Conservation (phyloP, 176 grass and related monocot genomes). For the Tillandsia fasciculata region DNA sequence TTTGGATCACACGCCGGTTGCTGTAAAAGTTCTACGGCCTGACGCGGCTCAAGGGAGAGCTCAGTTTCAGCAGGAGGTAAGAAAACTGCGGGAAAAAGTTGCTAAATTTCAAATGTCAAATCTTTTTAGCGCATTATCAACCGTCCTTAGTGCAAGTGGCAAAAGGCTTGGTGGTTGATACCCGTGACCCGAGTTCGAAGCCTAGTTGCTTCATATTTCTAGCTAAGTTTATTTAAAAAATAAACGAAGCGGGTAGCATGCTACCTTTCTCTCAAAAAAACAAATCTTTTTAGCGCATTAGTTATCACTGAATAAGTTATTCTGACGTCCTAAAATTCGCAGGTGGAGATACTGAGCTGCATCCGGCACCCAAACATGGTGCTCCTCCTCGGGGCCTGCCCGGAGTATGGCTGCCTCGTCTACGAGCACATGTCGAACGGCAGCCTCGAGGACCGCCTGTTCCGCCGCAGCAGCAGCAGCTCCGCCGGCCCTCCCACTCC, state of each 20-base stretch:
- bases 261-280: too few relatives aligned
- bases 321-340: neutral
- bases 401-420: constrained; percentile 83
- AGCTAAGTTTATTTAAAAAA: too few relatives aligned
- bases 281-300: neutral
- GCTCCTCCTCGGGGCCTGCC: constrained; percentile 86
- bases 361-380: constrained; percentile 96
- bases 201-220: too few relatives aligned
- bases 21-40: constrained; percentile 83
- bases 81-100: neutral
- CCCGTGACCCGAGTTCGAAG: too few relatives aligned
- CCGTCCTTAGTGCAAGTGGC: too few relatives aligned
- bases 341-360: constrained; percentile 84
- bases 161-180: too few relatives aligned
- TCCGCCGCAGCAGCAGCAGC: constrained; percentile 24
- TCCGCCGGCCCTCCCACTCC: neutral
- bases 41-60: constrained; percentile 74
- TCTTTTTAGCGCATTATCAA: neutral
- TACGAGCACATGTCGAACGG: constrained; percentile 93
- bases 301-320: neutral
- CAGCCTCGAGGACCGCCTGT: constrained; percentile 84
- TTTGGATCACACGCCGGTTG: constrained; percentile 74
- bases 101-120: too few relatives aligned
- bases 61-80: constrained; percentile 88
- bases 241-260: too few relatives aligned